Evolutionary conservation across 202 grass and related monocot species (phyloP), one percentile per base, ranked within the genome.

Genomic region (Hordeum pubiflorum): DNA sequence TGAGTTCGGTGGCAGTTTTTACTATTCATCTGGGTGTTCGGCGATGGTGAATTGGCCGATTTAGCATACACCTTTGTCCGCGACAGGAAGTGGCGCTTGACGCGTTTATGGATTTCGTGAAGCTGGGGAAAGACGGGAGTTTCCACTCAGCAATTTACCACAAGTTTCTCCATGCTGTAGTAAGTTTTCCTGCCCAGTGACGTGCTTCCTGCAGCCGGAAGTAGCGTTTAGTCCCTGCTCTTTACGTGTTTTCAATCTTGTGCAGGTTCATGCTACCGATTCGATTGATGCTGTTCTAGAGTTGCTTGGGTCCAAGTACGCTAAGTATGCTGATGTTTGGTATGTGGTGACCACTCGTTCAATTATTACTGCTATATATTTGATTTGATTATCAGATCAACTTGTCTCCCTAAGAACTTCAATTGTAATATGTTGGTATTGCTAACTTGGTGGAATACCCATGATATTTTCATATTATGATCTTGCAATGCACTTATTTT

Each of bases 71-170:
- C 22, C 43, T 83, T 76, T 66, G 46, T 70, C 56, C 7, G 24
- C 22, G 10, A 20, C 78, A 98, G 92, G 95, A 98, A 86, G 88
- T 98, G 83, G 88, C 92, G 31, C 38, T 98, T 74, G 92, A 98
- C 62, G 84, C 90, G 15, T 84, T 98, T 38, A 94, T 98, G 95
- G 88, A 93, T 88, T 95, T 98, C 71, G 86, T 95, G 58, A 98
- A 98, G 82, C 33, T 93, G 72, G 90, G 95, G 63, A 95, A 98
- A 86, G 86, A 85, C 39, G 92, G 90, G 27, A 88, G 58, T 10
- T 94, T 98, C 29, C 84, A 98, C 14, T 91, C 79, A 6, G 82
- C 84, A 43, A 89, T 95, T 75, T 95, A 98, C 60, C 88, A 93
- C 78, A 93, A 85, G 56, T 84, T 98, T 81, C 62, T 98, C 36